phyloP scores from a whole-genome alignment of 2,329 filamentous ascomycete species.

The Cryphonectria radicalis region DNA sequence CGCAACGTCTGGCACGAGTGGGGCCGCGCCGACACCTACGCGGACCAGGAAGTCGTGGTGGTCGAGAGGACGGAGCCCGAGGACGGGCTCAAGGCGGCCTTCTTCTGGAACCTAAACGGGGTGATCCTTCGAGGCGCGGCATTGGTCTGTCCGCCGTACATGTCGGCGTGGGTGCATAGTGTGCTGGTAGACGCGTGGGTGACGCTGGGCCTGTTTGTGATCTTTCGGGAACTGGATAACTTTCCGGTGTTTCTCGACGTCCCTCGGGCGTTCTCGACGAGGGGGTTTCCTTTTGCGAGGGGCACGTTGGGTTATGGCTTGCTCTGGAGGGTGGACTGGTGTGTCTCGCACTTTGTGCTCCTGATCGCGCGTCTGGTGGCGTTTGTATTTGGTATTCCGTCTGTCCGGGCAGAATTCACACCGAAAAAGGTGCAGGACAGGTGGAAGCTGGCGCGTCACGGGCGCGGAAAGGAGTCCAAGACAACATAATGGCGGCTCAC shows the following conservation, averaged over 20 bases:
- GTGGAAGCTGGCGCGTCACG: neutral
- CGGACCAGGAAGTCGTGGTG: conserved; percentile 45
- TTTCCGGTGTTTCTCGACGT: conserved; percentile 38
- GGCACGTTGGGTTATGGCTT: conserved; percentile 26
- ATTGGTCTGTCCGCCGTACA: conserved; percentile 23
- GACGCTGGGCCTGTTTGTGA: conserved; percentile 36
- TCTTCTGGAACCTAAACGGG: conserved; percentile 56
- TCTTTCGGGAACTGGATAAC: conserved; percentile 39
- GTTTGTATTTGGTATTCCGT: conserved; percentile 18
- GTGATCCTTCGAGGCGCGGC: conserved; percentile 39
- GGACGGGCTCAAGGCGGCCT: conserved; percentile 50
- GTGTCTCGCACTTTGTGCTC: conserved; percentile 21
- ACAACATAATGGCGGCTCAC: neutral
- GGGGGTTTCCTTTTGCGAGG: conserved; percentile 31
- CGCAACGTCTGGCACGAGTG: conserved; percentile 50
- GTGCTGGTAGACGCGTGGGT: conserved; percentile 37
- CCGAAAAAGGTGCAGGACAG: conserved; percentile 9
- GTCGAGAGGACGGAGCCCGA: conserved; percentile 52
- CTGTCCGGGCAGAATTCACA: conserved; percentile 28
- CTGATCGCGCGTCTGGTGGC: conserved; percentile 13
- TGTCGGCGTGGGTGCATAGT: conserved; percentile 28
- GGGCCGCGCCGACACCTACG: conserved; percentile 41
- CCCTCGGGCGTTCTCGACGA: conserved; percentile 33
- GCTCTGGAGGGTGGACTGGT: conserved; percentile 19
- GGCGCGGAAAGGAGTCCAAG: conserved; percentile 9